Percentiles rank a stretch among this genome's conserved stretches.
Evolutionary conservation across 345 rosid species (phyloP).

Genomic region (Bruguiera gymnorhiza): DNA sequence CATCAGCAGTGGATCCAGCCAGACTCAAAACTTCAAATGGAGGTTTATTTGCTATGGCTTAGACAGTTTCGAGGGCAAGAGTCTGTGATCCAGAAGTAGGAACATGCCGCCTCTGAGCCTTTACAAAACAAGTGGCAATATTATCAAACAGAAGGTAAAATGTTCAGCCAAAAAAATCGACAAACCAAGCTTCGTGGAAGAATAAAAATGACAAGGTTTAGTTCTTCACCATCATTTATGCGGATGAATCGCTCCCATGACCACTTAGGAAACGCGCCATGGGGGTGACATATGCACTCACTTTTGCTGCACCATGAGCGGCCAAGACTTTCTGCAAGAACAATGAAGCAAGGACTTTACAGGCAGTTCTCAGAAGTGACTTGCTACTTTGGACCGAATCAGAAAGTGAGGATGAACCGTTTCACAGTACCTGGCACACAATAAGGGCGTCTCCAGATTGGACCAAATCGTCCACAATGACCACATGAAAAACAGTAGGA

Average conservation of each 20-base stretch:
- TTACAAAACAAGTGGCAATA: background rate
- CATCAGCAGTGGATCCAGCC: constrained; percentile 82
- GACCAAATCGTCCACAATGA: constrained; percentile 91
- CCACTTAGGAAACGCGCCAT: constrained; percentile 82
- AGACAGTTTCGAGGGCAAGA: constrained; percentile 83
- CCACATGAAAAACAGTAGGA: constrained; percentile 84
- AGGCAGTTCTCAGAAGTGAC: too few species aligned
- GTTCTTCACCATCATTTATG: constrained; percentile 52
- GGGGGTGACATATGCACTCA: constrained; percentile 89
- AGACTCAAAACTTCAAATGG: constrained; percentile 93
- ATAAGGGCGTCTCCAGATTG: constrained; percentile 97
- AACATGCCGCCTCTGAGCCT: constrained; percentile 57
- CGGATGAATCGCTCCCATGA: constrained; percentile 85
- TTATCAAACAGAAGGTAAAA: background rate
- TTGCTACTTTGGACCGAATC: too few species aligned
- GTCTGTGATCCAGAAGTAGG: constrained; percentile 94
- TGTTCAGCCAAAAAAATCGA: background rate
- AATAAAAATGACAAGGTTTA: background rate
- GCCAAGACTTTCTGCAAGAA: constrained; percentile 73
- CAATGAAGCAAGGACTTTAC: background rate
- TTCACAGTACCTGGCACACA: constrained; percentile 76
- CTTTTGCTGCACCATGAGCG: constrained; percentile 46
- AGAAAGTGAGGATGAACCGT: too few species aligned
- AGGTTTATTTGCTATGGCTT: constrained; percentile 62
- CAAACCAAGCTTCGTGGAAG: background rate